Conservation (phyloP, 2,329 filamentous ascomycete species). For the Fusarium concolor region DNA sequence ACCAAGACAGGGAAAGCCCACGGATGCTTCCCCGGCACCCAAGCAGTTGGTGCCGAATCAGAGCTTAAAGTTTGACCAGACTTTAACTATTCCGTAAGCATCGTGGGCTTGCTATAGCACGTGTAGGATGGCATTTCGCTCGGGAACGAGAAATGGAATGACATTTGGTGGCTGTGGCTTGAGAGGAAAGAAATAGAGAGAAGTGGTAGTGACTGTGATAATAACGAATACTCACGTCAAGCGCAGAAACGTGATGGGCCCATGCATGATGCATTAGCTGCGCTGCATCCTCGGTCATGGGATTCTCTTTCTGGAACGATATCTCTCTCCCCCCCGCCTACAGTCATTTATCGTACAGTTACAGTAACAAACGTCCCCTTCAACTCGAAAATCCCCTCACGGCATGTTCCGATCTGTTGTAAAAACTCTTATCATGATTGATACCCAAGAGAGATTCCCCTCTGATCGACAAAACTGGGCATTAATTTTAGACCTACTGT, state of each 20-base stretch:
- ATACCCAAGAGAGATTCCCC: constrained; percentile 18
- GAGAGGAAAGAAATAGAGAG: neutral
- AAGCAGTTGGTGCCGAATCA: constrained; percentile 34
- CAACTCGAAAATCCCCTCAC: neutral
- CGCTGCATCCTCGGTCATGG: constrained; percentile 29
- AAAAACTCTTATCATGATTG: constrained; percentile 7
- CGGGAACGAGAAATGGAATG: constrained; percentile 1
- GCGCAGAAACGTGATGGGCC: constrained; percentile 20
- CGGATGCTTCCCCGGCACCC: constrained; percentile 39
- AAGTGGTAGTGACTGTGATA: neutral
- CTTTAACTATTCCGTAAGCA: neutral
- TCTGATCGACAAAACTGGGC: constrained; percentile 38
- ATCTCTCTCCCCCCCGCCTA: constrained; percentile 15
- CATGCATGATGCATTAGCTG: constrained; percentile 33
- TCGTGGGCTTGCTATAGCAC: neutral
- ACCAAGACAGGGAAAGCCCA: constrained; percentile 21
- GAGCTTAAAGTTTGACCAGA: constrained; percentile 11
- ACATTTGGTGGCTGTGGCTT: neutral
- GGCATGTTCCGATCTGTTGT: constrained; percentile 2
- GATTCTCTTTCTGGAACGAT: constrained; percentile 36
- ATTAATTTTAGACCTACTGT: constrained; percentile 25
- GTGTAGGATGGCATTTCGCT: neutral
- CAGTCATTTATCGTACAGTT: constrained; percentile 2
- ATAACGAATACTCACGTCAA: constrained; percentile 16
- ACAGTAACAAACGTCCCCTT: neutral